Percentiles rank a stretch among this genome's conserved stretches.
Evolutionary conservation across 768 basidiomycete species (phyloP).

Genomic region (Leccinum rimulosum): DNA sequence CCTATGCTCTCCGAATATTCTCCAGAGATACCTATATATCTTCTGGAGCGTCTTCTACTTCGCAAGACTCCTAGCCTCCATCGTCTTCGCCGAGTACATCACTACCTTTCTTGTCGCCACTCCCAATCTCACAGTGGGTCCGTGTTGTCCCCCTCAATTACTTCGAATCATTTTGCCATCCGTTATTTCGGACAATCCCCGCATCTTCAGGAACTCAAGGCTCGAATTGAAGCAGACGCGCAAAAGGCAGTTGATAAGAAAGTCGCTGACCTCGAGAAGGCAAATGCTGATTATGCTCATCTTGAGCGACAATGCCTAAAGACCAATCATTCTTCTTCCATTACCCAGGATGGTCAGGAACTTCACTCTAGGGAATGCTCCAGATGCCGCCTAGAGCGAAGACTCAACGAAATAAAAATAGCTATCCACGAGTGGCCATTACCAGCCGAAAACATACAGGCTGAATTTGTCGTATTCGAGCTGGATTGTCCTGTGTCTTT

Average conservation of each 20-base stretch:
- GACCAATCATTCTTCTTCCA: not conserved
- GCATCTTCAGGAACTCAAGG: slow-evolving; percentile 25
- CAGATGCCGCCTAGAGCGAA: slow-evolving; percentile 29
- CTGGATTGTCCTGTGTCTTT: slow-evolving; percentile 36
- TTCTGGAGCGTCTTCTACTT: slow-evolving; percentile 27
- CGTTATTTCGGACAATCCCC: slow-evolving; percentile 34
- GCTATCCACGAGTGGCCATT: slow-evolving; percentile 47
- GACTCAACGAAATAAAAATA: slow-evolving; percentile 29
- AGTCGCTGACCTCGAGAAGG: slow-evolving; percentile 25
- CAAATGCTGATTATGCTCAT: slow-evolving; percentile 20
- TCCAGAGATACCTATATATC: slow-evolving; percentile 27
- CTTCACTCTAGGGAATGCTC: slow-evolving; percentile 16
- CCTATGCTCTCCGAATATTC: slow-evolving; percentile 30
- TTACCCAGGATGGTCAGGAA: slow-evolving; percentile 3
- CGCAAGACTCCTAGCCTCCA: slow-evolving; percentile 26
- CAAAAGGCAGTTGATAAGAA: slow-evolving; percentile 21
- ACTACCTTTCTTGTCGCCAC: slow-evolving; percentile 15
- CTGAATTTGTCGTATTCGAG: slow-evolving; percentile 20
- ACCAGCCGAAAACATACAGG: slow-evolving; percentile 23
- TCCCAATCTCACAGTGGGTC: slow-evolving; percentile 8
- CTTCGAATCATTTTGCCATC: slow-evolving; percentile 29
- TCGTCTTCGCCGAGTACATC: slow-evolving; percentile 27
- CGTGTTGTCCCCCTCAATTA: slow-evolving; percentile 32
- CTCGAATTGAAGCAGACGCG: slow-evolving; percentile 31
- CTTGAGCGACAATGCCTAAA: slow-evolving; percentile 16